Evolutionary conservation across 2,329 filamentous ascomycete genomes (phyloP), one percentile per base, ranked within the genome.

Genomic region (Albifimbria verrucaria): DNA sequence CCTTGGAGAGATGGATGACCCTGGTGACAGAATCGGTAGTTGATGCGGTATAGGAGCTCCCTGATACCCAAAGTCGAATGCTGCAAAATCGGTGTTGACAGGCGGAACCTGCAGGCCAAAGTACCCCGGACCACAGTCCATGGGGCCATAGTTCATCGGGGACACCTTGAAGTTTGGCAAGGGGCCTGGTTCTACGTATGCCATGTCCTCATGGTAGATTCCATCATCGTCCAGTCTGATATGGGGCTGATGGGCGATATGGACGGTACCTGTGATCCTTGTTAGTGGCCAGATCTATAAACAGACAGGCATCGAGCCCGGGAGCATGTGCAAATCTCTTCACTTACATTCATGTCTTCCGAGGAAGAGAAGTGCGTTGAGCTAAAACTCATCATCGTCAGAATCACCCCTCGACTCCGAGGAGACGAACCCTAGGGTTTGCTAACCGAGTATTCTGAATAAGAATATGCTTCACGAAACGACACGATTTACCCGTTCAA

Each of bases 191-290:
- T 64, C 58, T 55, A 61, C 53, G 56, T 61, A 63, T 50, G 60
- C 53, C 50, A 62, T 55, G 54, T 61, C 62, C 60, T 53, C 49
- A 60, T 45, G 18, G 56, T 55, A 18, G 62, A 59, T 7, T 62
- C 57, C 51, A 63, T 61, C 49, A 60, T 54, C 18, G 57, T 59
- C 51, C 64, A 60, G 49, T 64, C 62, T 52, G 64, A 57, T 52
- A 53, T 54, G 10, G 59, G 53, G 12, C 57, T 59, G 54, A 61
- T 59, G 21, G 62, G 62, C 28, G 61, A 62, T 44, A 61, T 58
- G 43, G 56, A 55, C 48, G 57, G 51, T 15, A 54, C 55, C 59
- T 63, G 22, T 12, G 22, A 23, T 7, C 15, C 45, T 48, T 5
- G 22, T 7, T 23, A 41, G 24, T 23, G 26, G 22, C n/a, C n/a